Evolutionary conservation across 805 yeast species (phyloP).

Genomic region (Candida ortonii): DNA sequence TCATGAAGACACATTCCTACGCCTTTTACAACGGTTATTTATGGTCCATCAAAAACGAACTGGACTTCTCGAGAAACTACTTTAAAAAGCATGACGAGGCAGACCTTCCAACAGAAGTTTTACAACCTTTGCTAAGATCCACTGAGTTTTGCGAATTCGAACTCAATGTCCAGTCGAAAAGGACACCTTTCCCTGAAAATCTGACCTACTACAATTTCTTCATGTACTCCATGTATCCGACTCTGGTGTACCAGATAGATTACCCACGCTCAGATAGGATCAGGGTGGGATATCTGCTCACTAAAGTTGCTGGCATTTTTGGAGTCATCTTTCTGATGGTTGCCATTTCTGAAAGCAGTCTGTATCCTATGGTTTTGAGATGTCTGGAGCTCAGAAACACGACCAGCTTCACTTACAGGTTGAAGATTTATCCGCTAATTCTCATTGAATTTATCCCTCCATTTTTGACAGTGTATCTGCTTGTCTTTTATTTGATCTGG

Average conservation of each 20-base stretch:
- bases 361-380: constrained; percentile 69
- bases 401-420: constrained; percentile 44
- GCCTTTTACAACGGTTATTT: constrained; percentile 90
- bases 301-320: constrained; percentile 75
- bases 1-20: constrained; percentile 96
- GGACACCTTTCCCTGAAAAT: constrained; percentile 64
- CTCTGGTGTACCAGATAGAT: constrained; percentile 76
- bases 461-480: constrained; percentile 68
- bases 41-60: constrained; percentile 60
- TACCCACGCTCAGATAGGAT: constrained; percentile 74
- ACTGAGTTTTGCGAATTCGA: constrained; percentile 72
- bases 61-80: constrained; percentile 45
- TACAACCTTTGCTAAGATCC: constrained; percentile 42
- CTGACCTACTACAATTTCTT: constrained; percentile 65
- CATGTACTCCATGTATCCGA: constrained; percentile 83
- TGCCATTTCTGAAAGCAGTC: constrained; percentile 65
- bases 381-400: constrained; percentile 51
- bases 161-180: constrained; percentile 52
- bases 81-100: constrained; percentile 39
- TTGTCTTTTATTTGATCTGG: constrained; percentile 90
- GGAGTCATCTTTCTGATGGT: constrained; percentile 86
- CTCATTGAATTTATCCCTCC: constrained; percentile 76
- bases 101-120: constrained; percentile 30
- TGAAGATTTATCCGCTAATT: constrained; percentile 52
- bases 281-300: constrained; percentile 64